phyloP scores from a whole-genome alignment of 768 basidiomycete species.

The Basidioascus undulatus region DNA sequence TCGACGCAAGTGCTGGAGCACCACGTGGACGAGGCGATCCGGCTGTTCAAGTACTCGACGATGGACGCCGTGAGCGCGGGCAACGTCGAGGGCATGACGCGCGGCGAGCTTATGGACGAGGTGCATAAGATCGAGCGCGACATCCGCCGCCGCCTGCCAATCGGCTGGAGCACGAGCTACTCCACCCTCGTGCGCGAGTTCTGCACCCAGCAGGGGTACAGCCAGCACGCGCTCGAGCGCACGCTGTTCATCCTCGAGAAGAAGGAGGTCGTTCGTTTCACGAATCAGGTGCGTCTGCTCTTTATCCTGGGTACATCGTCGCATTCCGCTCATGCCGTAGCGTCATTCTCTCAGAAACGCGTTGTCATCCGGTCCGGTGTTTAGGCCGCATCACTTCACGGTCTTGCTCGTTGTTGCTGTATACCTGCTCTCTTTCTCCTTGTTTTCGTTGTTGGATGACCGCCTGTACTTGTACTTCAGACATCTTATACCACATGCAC shows the following conservation, averaged over 20 bases:
- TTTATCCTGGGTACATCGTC: no score
- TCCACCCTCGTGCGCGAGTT: conserved; percentile 81
- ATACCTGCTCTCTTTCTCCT: no score
- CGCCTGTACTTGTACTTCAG: no score
- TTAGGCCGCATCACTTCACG: no score
- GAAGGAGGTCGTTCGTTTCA: conserved; percentile 78
- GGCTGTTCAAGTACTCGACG: conserved; percentile 92
- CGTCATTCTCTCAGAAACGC: no score
- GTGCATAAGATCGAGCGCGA: conserved; percentile 76
- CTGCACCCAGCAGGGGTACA: conserved; percentile 74
- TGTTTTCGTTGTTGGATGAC: no score
- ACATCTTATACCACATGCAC: no score
- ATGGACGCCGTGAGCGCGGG: conserved; percentile 98
- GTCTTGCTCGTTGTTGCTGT: no score
- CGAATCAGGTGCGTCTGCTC: conserved; percentile 28
- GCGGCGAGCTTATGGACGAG: conserved; percentile 80
- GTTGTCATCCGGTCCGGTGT: no score
- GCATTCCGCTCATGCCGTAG: no score
- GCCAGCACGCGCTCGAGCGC: conserved; percentile 63
- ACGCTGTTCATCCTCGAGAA: conserved; percentile 83
- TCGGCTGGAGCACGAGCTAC: conserved; percentile 94
- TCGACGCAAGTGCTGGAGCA: conserved; percentile 64
- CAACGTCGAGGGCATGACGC: conserved; percentile 60
- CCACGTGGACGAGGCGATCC: conserved; percentile 93
- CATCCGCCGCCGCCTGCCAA: conserved; percentile 52